phyloP scores from a whole-genome alignment of 2,329 filamentous ascomycete genomes.

The Mycosphaerella sp. region DNA sequence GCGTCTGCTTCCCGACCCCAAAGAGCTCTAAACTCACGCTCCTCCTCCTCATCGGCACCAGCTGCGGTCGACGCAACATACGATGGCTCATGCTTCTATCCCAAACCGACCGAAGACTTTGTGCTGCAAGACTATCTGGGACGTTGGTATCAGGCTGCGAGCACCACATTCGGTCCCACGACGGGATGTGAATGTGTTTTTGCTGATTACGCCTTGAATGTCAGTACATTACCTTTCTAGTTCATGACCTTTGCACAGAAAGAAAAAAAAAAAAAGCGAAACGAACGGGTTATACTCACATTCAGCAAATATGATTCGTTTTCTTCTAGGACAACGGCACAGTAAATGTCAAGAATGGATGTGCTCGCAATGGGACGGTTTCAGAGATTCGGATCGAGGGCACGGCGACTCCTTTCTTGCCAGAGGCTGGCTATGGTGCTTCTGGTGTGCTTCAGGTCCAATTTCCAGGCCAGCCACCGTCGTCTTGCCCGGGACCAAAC shows the following conservation, averaged over 20 bases:
- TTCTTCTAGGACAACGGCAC: slow-evolving; percentile 16
- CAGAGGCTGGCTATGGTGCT: slow-evolving; percentile 15
- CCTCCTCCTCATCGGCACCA: slow-evolving; percentile 1
- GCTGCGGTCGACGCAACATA: slow-evolving; percentile 12
- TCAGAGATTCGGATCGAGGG: slow-evolving; percentile 15
- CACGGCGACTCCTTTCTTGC: slow-evolving; percentile 16
- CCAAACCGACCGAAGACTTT: slow-evolving; percentile 18
- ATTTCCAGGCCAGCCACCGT: slow-evolving; percentile 18
- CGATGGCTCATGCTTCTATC: slow-evolving; percentile 23
- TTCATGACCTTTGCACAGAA: background rate
- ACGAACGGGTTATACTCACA: background rate
- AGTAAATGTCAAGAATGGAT: slow-evolving; percentile 20
- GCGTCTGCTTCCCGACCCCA: slow-evolving; percentile 1
- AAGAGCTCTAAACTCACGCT: background rate
- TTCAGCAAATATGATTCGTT: background rate
- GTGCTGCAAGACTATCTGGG: slow-evolving; percentile 19
- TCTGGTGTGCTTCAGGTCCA: slow-evolving; percentile 18
- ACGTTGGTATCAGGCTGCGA: slow-evolving; percentile 23
- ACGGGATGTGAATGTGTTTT: slow-evolving; percentile 20
- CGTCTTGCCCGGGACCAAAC: slow-evolving; percentile 22
- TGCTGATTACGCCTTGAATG: slow-evolving; percentile 19
- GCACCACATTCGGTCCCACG: slow-evolving; percentile 17
- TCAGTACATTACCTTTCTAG: background rate
- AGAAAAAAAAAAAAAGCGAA: too few species aligned
- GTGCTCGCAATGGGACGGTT: slow-evolving; percentile 12